Evolutionary conservation across 2,329 filamentous ascomycete genomes (phyloP).

Genomic region (Gaeumannomyces tritici): DNA sequence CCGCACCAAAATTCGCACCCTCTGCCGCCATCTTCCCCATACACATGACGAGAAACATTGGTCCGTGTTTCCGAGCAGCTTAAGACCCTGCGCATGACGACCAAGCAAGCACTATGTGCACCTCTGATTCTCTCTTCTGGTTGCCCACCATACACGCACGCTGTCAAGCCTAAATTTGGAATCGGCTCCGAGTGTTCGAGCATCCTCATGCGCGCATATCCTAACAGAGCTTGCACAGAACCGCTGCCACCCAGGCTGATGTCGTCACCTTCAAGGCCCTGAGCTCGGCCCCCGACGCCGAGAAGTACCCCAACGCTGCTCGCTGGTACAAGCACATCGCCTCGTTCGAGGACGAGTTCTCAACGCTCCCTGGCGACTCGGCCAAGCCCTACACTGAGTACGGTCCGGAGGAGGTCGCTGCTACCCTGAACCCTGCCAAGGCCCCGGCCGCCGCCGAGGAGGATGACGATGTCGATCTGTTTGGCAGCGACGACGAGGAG

Average conservation of each 20-base stretch:
- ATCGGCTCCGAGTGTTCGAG: too few species aligned
- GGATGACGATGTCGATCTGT: conserved; percentile 85
- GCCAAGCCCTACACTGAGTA: conserved; percentile 83
- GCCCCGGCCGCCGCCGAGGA: conserved; percentile 58
- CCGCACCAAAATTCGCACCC: too few species aligned
- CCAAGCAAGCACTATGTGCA: conserved; percentile 56
- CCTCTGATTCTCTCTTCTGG: conserved; percentile 42
- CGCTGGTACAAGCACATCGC: conserved; percentile 99
- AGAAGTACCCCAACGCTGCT: conserved; percentile 87
- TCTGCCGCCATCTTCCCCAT: too few species aligned
- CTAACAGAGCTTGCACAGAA: conserved; percentile 20
- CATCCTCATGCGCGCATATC: conserved; percentile 50
- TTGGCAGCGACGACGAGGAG: conserved; percentile 88
- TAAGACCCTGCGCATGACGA: conserved; percentile 75
- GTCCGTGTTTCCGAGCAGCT: conserved; percentile 66
- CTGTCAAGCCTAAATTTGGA: too few species aligned
- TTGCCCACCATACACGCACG: too few species aligned
- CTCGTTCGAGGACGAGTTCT: conserved; percentile 87
- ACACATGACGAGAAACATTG: conserved; percentile 41
- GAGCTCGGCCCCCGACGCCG: conserved; percentile 61
- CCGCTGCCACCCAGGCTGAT: conserved; percentile 82
- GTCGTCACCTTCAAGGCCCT: conserved; percentile 91
- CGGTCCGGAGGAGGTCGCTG: conserved; percentile 71
- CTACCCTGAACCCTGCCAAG: conserved; percentile 78
- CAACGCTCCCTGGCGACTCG: conserved; percentile 81